Conservation (phyloP, 2,329 filamentous ascomycete species). For the Talaromyces sp. region DNA sequence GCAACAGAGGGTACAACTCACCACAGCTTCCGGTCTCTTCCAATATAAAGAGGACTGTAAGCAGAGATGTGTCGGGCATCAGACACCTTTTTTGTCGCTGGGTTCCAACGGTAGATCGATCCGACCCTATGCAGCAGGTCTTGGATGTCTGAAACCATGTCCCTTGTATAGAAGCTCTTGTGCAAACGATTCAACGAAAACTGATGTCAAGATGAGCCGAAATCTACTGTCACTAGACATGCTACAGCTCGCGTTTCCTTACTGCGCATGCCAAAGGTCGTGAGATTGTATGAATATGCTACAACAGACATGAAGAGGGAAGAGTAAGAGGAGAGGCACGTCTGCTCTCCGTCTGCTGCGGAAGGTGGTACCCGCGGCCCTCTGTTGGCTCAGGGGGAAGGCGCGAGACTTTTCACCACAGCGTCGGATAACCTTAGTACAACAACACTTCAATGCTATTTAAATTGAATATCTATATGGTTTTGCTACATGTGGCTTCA, state of each 20-base stretch:
- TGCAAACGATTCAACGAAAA: too few species aligned
- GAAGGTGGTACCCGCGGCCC: background rate
- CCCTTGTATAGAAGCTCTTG: too few species aligned
- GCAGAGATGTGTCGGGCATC: constrained; percentile 20
- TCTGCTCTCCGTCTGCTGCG: background rate
- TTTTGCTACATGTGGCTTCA: background rate
- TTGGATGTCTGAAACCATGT: background rate
- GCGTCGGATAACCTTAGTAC: background rate
- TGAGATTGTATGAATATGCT: background rate
- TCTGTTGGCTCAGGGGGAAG: background rate
- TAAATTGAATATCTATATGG: background rate
- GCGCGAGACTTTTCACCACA: background rate
- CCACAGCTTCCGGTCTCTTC: constrained; percentile 29
- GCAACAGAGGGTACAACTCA: constrained; percentile 9
- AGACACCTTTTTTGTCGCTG: constrained; percentile 10
- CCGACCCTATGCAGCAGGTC: constrained; percentile 13
- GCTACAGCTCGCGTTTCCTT: too few species aligned
- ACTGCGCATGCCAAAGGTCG: too few species aligned
- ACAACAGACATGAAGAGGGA: background rate
- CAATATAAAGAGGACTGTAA: constrained; percentile 29
- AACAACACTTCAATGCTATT: background rate
- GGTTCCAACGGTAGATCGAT: constrained; percentile 18
- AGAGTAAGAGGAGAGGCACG: background rate
- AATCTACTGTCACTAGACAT: too few species aligned
- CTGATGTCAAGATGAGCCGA: too few species aligned